A percentile compares a stretch with the other conserved stretches of the same genome.
These are phyloP conservation scores for Strobilomyces echinocephalus DNA, from an alignment of 768 basidiomycete species.

Conservation along the genomic window DNA sequence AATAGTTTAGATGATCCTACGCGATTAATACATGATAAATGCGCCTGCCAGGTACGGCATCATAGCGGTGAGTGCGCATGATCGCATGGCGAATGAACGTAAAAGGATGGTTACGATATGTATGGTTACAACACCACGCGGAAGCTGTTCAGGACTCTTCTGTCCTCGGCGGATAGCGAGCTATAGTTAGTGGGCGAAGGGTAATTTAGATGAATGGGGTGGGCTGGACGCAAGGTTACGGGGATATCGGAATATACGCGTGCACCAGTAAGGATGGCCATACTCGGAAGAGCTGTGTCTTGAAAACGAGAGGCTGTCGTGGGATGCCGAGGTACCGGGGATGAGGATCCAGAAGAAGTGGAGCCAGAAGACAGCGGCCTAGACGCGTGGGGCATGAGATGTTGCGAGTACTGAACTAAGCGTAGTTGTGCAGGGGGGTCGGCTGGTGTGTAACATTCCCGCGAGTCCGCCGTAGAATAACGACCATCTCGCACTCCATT, in stretches of 20 bases:
- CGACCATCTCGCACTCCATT: constrained; percentile 30
- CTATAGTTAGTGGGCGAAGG: constrained; percentile 31
- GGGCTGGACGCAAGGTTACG: constrained; percentile 1
- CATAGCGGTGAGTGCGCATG: background rate
- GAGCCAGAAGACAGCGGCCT: constrained; percentile 11
- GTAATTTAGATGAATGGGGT: constrained; percentile 18
- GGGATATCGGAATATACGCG: constrained; percentile 2
- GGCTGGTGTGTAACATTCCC: constrained; percentile 10
- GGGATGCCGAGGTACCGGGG: constrained; percentile 11
- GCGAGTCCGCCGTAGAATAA: constrained; percentile 14
- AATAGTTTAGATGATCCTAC: background rate
- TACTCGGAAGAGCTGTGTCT: constrained; percentile 20
- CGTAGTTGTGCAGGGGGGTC: constrained; percentile 9
- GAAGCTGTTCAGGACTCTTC: constrained; percentile 52
- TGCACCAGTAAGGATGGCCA: constrained; percentile 15
- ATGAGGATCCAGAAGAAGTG: constrained; percentile 10
- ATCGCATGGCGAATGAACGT: background rate
- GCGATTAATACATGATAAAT: constrained; percentile 2
- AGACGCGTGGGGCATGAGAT: constrained; percentile 11
- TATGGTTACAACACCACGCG: constrained; percentile 43
- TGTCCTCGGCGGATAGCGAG: constrained; percentile 52
- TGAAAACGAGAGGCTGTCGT: constrained; percentile 1
- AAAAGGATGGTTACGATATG: background rate
- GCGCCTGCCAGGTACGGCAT: background rate
- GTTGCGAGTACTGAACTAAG: constrained; percentile 8